Base-by-base conservation (phyloP, 2,329 filamentous ascomycete genomes). In the Macrophomina pseudophaseolina region DNA sequence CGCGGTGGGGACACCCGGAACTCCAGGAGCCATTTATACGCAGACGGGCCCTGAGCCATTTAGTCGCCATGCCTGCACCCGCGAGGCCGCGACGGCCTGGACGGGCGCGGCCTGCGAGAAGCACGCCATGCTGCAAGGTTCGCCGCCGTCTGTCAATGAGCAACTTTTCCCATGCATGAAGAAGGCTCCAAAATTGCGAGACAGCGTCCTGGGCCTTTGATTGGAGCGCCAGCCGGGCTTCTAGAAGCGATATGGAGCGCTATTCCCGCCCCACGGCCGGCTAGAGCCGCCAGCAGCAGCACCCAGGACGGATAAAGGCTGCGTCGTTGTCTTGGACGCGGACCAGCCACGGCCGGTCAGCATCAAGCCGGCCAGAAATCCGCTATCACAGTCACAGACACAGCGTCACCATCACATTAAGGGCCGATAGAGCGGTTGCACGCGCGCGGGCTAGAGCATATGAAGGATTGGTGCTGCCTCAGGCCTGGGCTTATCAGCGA, bases 261-360 rank as follows among this genome's bases (percentile, higher is more conserved):
- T 54, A 40, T 54, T 38, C 52, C 52, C 52, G 52, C 52, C 32
- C 33, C 8, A 18, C 16, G n/a, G n/a, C 52, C 52, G 52, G 54
- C 54, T 46, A 59, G 54, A 59, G 54, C 54, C 54, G 54, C 40
- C 52, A 11, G 14, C 38, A 38, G 52, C 6, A 40, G 3, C 30
- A 12, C 11, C 52, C 16, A 32, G 23, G 35, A n/a, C 53, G 53
- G 53, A 42, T 58, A 58, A 58, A 58, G 53, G 35, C 53, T 58
- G 53, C 53, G 9, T 32, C 33, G 54, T 44, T 60, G 56, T 48
- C 52, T 54, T 46, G 56, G 56, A 60, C 40, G 58, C 58, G 58
- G 58, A 60, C 58, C 58, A 48, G 58, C 58, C 18, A 30, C 42
- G 58, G 56, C 58, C 58, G 58, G 58, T 62, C 58, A 62, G 58